A percentile compares a stretch with the other conserved stretches of the same genome.
Conservation (phyloP, 768 basidiomycete species). For the Kwoniella dendrophila region DNA sequence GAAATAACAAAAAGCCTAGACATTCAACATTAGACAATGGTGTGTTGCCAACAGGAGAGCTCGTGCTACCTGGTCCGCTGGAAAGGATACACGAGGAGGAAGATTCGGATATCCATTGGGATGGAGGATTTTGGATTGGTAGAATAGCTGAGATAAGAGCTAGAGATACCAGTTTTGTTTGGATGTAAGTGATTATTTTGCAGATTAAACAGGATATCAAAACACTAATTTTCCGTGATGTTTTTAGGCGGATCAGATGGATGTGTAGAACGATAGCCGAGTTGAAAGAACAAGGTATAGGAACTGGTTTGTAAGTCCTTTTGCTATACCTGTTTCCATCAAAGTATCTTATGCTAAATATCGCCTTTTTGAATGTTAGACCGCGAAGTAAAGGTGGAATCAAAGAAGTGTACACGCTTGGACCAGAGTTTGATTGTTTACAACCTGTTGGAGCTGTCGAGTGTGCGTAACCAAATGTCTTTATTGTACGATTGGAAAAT, state of each 20-base stretch:
- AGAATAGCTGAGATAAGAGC: conserved; percentile 30
- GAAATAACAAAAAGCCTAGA: background rate
- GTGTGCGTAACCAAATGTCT: conserved; percentile 11
- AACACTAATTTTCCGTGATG: background rate
- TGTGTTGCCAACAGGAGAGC: background rate
- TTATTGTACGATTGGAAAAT: background rate
- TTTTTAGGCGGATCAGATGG: conserved; percentile 28
- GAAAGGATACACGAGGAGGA: background rate
- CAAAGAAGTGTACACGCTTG: conserved; percentile 21
- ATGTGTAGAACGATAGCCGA: conserved; percentile 16
- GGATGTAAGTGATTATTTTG: conserved; percentile 16
- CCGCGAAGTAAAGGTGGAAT: conserved; percentile 16
- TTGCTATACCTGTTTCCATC: background rate
- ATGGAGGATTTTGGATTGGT: conserved; percentile 23
- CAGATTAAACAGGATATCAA: background rate
- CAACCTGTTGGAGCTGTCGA: conserved; percentile 29
- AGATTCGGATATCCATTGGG: conserved; percentile 4
- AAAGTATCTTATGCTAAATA: background rate
- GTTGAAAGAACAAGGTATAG: conserved; percentile 15
- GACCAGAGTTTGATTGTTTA: conserved; percentile 17
- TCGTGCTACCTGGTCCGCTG: background rate
- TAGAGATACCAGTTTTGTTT: conserved; percentile 25
- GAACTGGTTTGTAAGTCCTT: conserved; percentile 16
- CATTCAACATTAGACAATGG: background rate
- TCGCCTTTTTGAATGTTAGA: conserved; percentile 15